These are phyloP conservation scores for Xylaria sp. DNA, from an alignment of 2,329 filamentous ascomycete species.

Conservation along the genomic window DNA sequence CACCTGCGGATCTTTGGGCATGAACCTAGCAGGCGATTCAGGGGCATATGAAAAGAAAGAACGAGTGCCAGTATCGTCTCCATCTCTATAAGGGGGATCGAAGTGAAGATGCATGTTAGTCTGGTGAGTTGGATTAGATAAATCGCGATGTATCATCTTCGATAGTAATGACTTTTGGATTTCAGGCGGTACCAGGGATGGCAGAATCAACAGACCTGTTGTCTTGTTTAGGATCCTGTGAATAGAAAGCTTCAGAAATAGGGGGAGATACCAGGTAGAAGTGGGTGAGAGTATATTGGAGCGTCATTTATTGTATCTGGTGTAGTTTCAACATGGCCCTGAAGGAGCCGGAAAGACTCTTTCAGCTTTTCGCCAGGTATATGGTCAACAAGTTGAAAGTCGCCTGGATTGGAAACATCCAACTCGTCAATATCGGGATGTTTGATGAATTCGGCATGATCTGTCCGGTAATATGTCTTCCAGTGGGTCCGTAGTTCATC, in stretches of 20 bases:
- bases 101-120: conserved; percentile 94
- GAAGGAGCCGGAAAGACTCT: conserved; percentile 57
- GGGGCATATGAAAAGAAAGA: conserved; percentile 67
- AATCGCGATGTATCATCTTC: conserved; percentile 79
- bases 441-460: conserved; percentile 60
- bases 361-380: conserved; percentile 57
- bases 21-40: conserved; percentile 64
- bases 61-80: conserved; percentile 37
- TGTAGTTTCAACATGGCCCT: conserved; percentile 48
- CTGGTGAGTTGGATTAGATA: conserved; percentile 77
- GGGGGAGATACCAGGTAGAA: conserved; percentile 71
- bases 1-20: conserved; percentile 75
- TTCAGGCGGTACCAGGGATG: conserved; percentile 74
- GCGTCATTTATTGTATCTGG: conserved; percentile 51
- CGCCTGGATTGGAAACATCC: conserved; percentile 50
- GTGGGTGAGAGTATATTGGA: conserved; percentile 70
- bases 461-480: conserved; percentile 76
- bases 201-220: conserved; percentile 81
- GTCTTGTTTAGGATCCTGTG: conserved; percentile 8
- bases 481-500: conserved; percentile 74
- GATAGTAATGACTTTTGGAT: conserved; percentile 77
- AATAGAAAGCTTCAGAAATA: background rate
- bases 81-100: conserved; percentile 67
- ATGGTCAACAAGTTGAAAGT: conserved; percentile 58
- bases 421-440: conserved; percentile 69